Base-by-base conservation (phyloP, 768 basidiomycete genomes). In the Mrakia frigida region DNA sequence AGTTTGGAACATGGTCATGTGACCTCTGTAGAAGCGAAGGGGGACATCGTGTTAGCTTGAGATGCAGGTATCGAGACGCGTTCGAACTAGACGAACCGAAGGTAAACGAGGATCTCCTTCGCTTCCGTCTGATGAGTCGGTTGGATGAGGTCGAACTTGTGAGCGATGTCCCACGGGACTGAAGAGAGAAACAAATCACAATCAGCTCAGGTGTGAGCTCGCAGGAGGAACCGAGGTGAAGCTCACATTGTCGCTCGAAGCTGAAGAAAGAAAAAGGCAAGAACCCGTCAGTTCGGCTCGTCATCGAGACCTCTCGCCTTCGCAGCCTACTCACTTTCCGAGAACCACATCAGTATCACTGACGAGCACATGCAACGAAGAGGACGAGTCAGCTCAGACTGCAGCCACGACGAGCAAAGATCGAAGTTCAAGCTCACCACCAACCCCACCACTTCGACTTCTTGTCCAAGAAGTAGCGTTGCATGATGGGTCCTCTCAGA, bases 1-100 rank as follows among this genome's bases (percentile, higher is more conserved):
- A n/a, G 61, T 65, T 39, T 77, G 70, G 75, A 72, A 77, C 39
- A 77, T 23, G n/a, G 75, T 72, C 61, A 77, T 63, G 39, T 77
- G 75, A 13, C 70, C 75, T 28, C 75, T 71, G 75, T 0, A 3
- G 43, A 11, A 16, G 33, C 6, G 35, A 37, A 65, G 31, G 10
- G 18, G 25, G 61, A 33, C 10, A 28, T n/a, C n/a, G n/a, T 9
- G 63, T 35, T 16, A 35, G 63, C 33, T 3, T 6, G 39, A 46
- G 37, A 7, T 14, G 28, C 25, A 3, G 23, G 9, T 5, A 10
- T n/a, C 13, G 39, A 72, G 28, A 72, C 25, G 13, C 41, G 70
- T 52, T 50, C 46, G 46, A 50, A 14, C 16, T 3, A 18, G 67
- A 63, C 65, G n/a, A 25, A 75, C 74, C 74, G 46, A 35, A 77